These are phyloP conservation scores for Leishmania aethiopica DNA, from an alignment of 208 protist genomes.

Conservation along the genomic window DNA sequence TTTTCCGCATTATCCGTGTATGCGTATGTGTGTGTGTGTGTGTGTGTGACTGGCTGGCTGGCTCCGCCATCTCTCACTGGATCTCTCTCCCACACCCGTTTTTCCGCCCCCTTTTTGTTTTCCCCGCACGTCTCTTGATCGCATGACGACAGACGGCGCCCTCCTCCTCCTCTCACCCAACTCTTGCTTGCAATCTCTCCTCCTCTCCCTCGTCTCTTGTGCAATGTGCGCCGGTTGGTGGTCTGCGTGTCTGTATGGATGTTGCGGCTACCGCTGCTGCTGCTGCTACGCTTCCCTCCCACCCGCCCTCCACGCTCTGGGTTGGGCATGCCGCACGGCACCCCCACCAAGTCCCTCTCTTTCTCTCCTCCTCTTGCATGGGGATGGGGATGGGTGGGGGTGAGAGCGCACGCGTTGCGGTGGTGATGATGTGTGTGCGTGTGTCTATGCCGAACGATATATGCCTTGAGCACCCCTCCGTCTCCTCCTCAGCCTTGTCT, in stretches of 20 bases:
- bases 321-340: not conserved
- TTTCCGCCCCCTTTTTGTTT: not conserved
- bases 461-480: not conserved
- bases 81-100: not conserved
- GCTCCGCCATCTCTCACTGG: not conserved
- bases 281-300: not conserved
- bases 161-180: not conserved
- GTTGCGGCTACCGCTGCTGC: not conserved
- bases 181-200: not conserved
- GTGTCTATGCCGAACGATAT: not conserved
- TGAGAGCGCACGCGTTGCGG: not conserved
- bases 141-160: constrained; percentile 2
- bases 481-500: not conserved
- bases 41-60: not conserved
- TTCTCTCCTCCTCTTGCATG: not conserved
- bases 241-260: not conserved
- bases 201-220: not conserved
- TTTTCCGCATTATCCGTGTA: not conserved
- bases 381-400: too few species aligned
- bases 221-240: not conserved
- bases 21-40: constrained; percentile 4
- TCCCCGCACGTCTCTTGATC: not conserved
- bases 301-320: not conserved
- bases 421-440: not conserved
- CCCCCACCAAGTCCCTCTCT: not conserved